These are phyloP conservation scores for Solanum paucissectum DNA, from an alignment of 257 asterid genomes.

Conservation along the genomic window DNA sequence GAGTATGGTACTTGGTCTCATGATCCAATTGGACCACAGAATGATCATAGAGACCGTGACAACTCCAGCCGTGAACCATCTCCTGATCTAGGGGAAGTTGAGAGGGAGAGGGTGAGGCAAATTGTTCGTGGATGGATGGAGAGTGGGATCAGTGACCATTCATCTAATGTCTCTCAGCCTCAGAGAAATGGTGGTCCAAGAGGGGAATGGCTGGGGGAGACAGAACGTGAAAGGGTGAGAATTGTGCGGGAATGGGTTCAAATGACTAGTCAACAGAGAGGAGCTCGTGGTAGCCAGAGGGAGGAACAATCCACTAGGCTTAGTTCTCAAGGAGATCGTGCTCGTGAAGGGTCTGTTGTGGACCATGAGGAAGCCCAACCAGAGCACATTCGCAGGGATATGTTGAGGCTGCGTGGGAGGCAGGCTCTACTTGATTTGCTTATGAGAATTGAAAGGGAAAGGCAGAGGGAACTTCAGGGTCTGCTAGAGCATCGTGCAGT, in stretches of 20 bases:
- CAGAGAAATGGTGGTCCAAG: slow-evolving; percentile 60
- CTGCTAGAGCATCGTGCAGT: slow-evolving; percentile 86
- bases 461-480: slow-evolving; percentile 78
- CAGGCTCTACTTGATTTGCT: slow-evolving; percentile 85
- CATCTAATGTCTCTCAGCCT: slow-evolving; percentile 51
- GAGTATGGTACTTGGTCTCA: slow-evolving; percentile 50
- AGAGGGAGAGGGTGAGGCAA: slow-evolving; percentile 90
- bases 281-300: slow-evolving; percentile 43
- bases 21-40: slow-evolving; percentile 29
- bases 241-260: slow-evolving; percentile 95
- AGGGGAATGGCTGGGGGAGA: slow-evolving; percentile 91
- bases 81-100: slow-evolving; percentile 82
- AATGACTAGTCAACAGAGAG: slow-evolving; percentile 87
- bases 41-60: slow-evolving; percentile 38
- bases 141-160: slow-evolving; percentile 58
- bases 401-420: slow-evolving; percentile 79
- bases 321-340: slow-evolving; percentile 36
- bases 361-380: slow-evolving; percentile 67
- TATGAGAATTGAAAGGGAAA: slow-evolving; percentile 69
- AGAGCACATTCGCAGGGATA: slow-evolving; percentile 69
- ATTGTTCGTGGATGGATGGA: slow-evolving; percentile 99
- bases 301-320: slow-evolving; percentile 36
- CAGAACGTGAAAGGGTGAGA: slow-evolving; percentile 93
- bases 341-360: slow-evolving; percentile 36
- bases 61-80: slow-evolving; percentile 84